A percentile compares a stretch with the other conserved stretches of the same genome.
phyloP scores from a whole-genome alignment of 2,329 filamentous ascomycete genomes.

The Fusarium oxysporum region DNA sequence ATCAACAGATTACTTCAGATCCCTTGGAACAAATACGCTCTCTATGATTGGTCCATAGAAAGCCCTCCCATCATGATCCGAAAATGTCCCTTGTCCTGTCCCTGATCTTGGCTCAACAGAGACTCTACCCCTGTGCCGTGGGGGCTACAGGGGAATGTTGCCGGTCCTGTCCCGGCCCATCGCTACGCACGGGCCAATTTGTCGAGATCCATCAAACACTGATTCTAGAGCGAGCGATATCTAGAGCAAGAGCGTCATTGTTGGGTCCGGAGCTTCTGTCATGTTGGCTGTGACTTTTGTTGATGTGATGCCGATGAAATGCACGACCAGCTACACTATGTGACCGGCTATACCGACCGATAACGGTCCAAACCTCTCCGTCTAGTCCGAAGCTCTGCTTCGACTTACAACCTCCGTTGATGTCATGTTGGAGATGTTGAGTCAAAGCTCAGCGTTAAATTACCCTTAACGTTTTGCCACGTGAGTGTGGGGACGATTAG shows the following conservation, averaged over 20 bases:
- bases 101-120: slow-evolving; percentile 40
- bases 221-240: slow-evolving; percentile 9
- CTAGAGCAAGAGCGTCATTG: slow-evolving; percentile 38
- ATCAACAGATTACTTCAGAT: slow-evolving; percentile 26
- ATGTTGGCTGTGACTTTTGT: slow-evolving; percentile 17
- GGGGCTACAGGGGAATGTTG: slow-evolving; percentile 36
- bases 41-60: slow-evolving; percentile 37
- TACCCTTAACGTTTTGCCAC: slow-evolving; percentile 29
- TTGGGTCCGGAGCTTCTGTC: slow-evolving; percentile 24
- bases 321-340: background rate
- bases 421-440: slow-evolving; percentile 15
- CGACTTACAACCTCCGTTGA: slow-evolving; percentile 26
- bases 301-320: background rate
- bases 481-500: slow-evolving; percentile 42
- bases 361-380: background rate
- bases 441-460: slow-evolving; percentile 1
- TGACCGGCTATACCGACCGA: background rate
- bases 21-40: slow-evolving; percentile 31
- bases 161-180: slow-evolving; percentile 33
- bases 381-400: slow-evolving; percentile 6
- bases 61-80: slow-evolving; percentile 15
- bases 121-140: slow-evolving; percentile 31
- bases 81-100: slow-evolving; percentile 34
- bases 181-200: slow-evolving; percentile 41
- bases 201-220: slow-evolving; percentile 29